These are phyloP conservation scores for Clavariopsis aquatica DNA, from an alignment of 495 filamentous ascomycete genomes.

Conservation along the genomic window DNA sequence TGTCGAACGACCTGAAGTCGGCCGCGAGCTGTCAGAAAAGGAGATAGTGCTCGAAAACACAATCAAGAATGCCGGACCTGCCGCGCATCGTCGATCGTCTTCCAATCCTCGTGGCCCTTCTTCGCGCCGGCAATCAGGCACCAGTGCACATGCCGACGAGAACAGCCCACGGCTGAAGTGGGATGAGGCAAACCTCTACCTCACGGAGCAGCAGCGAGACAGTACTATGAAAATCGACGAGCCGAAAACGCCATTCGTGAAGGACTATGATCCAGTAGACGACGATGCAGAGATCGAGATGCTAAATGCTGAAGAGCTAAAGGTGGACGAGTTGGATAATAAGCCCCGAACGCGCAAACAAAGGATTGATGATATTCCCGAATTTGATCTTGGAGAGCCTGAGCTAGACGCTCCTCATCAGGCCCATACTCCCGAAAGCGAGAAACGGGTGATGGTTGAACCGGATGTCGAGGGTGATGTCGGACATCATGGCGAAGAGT, in stretches of 20 bases:
- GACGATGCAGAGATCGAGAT: conserved; percentile 72
- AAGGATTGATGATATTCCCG: conserved; percentile 81
- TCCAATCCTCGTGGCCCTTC: conserved; percentile 61
- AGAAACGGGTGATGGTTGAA: conserved; percentile 79
- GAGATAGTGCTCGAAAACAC: conserved; percentile 93
- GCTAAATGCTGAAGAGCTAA: conserved; percentile 58
- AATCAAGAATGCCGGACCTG: conserved; percentile 77
- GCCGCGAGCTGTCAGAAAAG: conserved; percentile 64
- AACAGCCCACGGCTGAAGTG: conserved; percentile 80
- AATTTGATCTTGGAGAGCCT: conserved; percentile 89
- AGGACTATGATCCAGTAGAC: conserved; percentile 83
- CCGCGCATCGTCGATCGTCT: conserved; percentile 71
- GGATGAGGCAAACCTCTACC: conserved; percentile 96
- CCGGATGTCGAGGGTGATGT: conserved; percentile 53
- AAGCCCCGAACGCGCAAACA: conserved; percentile 49
- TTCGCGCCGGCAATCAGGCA: conserved; percentile 71
- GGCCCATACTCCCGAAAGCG: conserved; percentile 53
- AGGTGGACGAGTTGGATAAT: conserved; percentile 68
- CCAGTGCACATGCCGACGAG: conserved; percentile 51
- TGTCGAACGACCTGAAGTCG: conserved; percentile 39
- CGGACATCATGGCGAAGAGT: conserved; percentile 58
- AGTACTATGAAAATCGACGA: conserved; percentile 98
- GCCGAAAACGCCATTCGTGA: conserved; percentile 94
- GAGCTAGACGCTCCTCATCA: conserved; percentile 53
- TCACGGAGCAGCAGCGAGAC: conserved; percentile 91